Base-by-base conservation (phyloP, 106 monocot species). In the Hemerocallis citrina region DNA sequence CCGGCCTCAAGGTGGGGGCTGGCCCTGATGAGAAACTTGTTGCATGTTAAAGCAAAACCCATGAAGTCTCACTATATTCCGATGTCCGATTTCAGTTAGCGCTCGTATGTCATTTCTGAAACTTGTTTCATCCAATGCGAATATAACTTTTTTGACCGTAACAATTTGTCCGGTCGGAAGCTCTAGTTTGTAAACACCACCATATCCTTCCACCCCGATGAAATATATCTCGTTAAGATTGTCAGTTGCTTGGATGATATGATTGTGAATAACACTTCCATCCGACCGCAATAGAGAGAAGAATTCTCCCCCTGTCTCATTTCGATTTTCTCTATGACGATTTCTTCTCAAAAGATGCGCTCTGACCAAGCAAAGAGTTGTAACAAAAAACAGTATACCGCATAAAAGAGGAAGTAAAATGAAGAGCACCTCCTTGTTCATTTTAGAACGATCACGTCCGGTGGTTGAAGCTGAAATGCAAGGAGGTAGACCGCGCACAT, bases 221-320 rank as follows among this genome's bases (percentile, higher is more conserved):
- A 61, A 62, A 20, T 68, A 63, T 37, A 56, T 55, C 1, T 68
- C 75, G 56, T 63, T 36, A 37, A 75, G 63, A 63, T 75, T 46
- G n/a, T 68, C 55, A 4, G 75, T 68, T 0, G 68, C 75, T 4
- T 43, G 19, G 20, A 75, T 52, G 23, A 72, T 37, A 4, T 72
- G 34, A 34, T 57, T 42, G 19, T 72, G 64, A 19, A 20, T 16
- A n/a, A 30, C 20, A n/a, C 33, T 67, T 1, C 67, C 67, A 43
- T 74, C 67, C 17, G 34, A 67, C 1, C 11, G 38, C 60, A 57
- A 36, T 16, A 30, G 8, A 6, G 61, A 42, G 28, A 59, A 74
- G 3, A 74, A 11, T 54, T 61, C 49, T 21, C 48, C 61, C 19
- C 59, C 22, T 68, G 29, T 22, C 12, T 17, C 52, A 22, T 36